Evolutionary conservation across 192 early-diverging fungal species (phyloP), one percentile per base, ranked within the genome.

Genomic region (Coemansia sp.): DNA sequence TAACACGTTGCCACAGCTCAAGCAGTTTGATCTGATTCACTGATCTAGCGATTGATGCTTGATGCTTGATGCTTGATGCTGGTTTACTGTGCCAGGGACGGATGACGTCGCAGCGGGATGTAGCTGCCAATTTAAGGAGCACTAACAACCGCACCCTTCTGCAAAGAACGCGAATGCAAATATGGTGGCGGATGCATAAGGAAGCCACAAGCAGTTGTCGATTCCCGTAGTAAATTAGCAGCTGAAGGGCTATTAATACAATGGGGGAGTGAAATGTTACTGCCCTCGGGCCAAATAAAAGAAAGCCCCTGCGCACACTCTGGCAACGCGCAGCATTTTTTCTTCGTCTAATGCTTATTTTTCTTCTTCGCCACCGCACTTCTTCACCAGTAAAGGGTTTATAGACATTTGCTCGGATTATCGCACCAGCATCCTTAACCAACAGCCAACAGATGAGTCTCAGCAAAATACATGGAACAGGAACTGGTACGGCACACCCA

Each of bases 401-500:
- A 6, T 36, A 36, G 35, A 36, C 4, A 36, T 36, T 36, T 36
- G 35, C 35, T 36, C 35, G 35, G 9, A 36, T 36, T 9, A 4
- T 9, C 35, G 35, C 35, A 9, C 35, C 35, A 11, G 5, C 17
- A 46, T 17, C 3, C 9, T 8, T n/a, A 46, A n/a, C n/a, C 43
- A 46, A 38, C 36, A 38, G 5, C 4, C 5, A 13, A 20, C 20
- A 14, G 17, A 74, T 74, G 72, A 58, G 63, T 38, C 19, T 40
- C 53, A 57, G 10, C 42, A 71, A 65, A 1, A 20, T 75, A 11
- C 59, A 52, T 35, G 79, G 79, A 11, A 81, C 79, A 11, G 79
- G 79, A 43, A 73, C 66, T 4, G 79, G 79, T 20, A 81, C 79
- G 49, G 67, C 57, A 35, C 63, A 70, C 41, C 79, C 79, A 25